Conservation (phyloP, 192 early-diverging fungal species). For the Thamnidium elegans region DNA sequence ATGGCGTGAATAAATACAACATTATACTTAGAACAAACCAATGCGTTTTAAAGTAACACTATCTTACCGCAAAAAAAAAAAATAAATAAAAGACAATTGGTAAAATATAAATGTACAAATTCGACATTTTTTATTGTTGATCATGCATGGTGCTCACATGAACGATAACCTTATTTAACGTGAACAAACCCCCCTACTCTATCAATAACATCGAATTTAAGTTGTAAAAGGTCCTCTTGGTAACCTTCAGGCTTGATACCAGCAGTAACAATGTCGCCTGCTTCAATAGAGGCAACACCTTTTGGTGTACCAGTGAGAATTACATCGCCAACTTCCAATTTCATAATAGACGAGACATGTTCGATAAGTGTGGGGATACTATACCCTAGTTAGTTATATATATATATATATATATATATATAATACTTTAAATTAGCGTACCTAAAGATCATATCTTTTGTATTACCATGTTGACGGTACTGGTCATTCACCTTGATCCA, state of each 20-base stretch:
- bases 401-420: neutral
- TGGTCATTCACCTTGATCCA: constrained; percentile 69
- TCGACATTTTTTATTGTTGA: no score
- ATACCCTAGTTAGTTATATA: neutral
- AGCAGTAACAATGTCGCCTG: constrained; percentile 74
- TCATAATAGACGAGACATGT: constrained; percentile 80
- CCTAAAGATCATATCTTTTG: constrained; percentile 89
- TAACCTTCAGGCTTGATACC: constrained; percentile 40
- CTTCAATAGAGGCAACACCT: constrained; percentile 77
- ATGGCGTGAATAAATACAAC: no score
- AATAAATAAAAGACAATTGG: no score
- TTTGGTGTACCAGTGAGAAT: constrained; percentile 90
- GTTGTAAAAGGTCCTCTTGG: no score
- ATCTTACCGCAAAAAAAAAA: no score
- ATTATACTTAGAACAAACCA: no score
- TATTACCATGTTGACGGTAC: constrained; percentile 73
- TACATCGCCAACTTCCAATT: constrained; percentile 81
- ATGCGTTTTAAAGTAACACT: no score
- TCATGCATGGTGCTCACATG: no score
- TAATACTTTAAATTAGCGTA: constrained; percentile 27
- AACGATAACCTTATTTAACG: no score
- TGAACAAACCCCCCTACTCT: no score
- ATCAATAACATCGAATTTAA: no score
- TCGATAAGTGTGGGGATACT: constrained; percentile 71
- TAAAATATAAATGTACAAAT: no score